phyloP scores from a whole-genome alignment of 306 rosid species.

The Prunus mira region DNA sequence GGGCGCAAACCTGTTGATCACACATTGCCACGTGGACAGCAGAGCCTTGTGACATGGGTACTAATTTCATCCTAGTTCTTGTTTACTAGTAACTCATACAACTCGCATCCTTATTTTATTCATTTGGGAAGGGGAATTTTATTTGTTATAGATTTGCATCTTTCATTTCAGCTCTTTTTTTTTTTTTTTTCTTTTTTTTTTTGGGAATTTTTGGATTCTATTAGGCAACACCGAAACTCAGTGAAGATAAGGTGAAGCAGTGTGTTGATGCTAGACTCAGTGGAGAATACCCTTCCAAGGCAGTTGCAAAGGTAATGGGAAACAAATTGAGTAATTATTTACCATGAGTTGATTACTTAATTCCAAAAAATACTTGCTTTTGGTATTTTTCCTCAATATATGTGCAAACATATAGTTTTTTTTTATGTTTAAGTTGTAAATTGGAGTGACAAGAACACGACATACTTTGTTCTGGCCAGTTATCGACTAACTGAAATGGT shows the following conservation, averaged over 20 bases:
- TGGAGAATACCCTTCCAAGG: conserved; percentile 72
- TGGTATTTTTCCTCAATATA: background rate
- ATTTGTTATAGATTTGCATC: background rate
- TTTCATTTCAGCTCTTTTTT: conserved; percentile 21
- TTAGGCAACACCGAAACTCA: conserved; percentile 80
- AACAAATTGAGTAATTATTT: conserved; percentile 1
- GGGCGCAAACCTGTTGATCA: conserved; percentile 86
- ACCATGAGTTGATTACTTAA: background rate
- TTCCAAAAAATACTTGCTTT: background rate
- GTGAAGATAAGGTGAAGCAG: conserved; percentile 81
- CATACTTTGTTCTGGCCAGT: background rate
- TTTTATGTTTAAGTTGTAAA: background rate
- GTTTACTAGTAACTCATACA: background rate
- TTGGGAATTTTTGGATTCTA: conserved; percentile 7
- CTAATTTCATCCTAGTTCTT: conserved; percentile 12
- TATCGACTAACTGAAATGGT: background rate
- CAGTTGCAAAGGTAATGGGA: conserved; percentile 72
- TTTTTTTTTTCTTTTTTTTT: conserved; percentile 22
- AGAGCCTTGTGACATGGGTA: conserved; percentile 95
- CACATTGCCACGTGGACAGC: conserved; percentile 80
- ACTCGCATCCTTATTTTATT: background rate
- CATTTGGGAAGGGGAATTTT: background rate
- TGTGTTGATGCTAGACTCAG: conserved; percentile 68
- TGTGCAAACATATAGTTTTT: background rate
- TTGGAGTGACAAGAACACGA: background rate